These are phyloP conservation scores for Penicillium sp. DNA, from an alignment of 2,329 filamentous ascomycete species.

Conservation along the genomic window DNA sequence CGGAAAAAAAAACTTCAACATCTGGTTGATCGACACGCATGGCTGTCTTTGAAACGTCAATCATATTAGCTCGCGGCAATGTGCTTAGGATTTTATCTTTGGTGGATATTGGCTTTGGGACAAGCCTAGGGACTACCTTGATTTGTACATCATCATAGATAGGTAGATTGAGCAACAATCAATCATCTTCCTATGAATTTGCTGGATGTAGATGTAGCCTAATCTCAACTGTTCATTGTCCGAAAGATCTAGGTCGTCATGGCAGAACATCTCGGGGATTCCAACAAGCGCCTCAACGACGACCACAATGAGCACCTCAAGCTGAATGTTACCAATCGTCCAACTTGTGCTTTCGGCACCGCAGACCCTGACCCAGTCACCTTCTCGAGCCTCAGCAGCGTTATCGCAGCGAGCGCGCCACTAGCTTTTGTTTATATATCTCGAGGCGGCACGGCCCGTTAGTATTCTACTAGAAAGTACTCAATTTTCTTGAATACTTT, in stretches of 20 bases:
- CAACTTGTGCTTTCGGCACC: too few species aligned
- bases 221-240: neutral
- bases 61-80: neutral
- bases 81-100: slow-evolving; percentile 4
- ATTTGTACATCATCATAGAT: slow-evolving; percentile 1
- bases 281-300: too few species aligned
- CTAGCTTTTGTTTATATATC: too few species aligned
- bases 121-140: neutral
- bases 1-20: neutral
- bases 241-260: neutral
- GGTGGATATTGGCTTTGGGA: neutral
- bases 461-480: too few species aligned
- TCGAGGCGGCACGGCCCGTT: too few species aligned
- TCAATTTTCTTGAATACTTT: too few species aligned
- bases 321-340: too few species aligned
- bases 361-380: too few species aligned
- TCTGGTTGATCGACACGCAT: neutral
- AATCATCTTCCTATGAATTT: neutral
- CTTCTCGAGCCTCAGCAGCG: too few species aligned
- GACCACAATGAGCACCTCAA: too few species aligned
- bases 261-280: too few species aligned
- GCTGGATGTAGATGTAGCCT: neutral
- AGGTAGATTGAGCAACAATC: neutral
- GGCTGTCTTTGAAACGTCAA: neutral
- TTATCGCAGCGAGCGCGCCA: too few species aligned